Percentiles rank a stretch among this genome's conserved stretches.
Conservation (phyloP, 305 asterid genomes). For the Stenogyne calaminthoides region DNA sequence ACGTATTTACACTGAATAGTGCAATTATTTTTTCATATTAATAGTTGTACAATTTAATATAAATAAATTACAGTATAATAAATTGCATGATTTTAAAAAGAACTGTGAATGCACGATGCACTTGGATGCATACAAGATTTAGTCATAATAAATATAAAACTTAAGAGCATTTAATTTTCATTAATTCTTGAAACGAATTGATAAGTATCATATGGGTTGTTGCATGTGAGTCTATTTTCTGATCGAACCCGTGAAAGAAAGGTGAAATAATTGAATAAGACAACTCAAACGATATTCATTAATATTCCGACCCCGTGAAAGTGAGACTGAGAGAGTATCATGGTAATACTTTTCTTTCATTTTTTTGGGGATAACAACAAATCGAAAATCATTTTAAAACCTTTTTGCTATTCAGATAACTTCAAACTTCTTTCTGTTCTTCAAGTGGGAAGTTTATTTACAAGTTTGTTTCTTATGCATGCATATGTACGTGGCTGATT, state of each 20-base stretch:
- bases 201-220: too few species aligned
- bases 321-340: background rate
- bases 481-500: background rate
- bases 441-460: background rate
- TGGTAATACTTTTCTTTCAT: background rate
- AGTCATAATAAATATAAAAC: too few species aligned
- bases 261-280: background rate
- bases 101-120: too few species aligned
- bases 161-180: background rate
- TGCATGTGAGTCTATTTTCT: too few species aligned
- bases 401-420: background rate
- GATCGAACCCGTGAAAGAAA: background rate
- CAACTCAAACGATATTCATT: background rate
- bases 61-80: too few species aligned
- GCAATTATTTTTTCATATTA: too few species aligned
- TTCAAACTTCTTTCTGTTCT: background rate
- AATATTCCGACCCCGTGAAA: constrained; percentile 9
- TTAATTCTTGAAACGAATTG: background rate
- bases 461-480: background rate
- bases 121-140: too few species aligned
- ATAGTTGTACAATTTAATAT: too few species aligned
- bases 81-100: too few species aligned
- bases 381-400: background rate
- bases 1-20: too few species aligned
- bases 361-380: background rate